Conservation (phyloP, 2,329 filamentous ascomycete species). For the Trichocomaceae sp. region DNA sequence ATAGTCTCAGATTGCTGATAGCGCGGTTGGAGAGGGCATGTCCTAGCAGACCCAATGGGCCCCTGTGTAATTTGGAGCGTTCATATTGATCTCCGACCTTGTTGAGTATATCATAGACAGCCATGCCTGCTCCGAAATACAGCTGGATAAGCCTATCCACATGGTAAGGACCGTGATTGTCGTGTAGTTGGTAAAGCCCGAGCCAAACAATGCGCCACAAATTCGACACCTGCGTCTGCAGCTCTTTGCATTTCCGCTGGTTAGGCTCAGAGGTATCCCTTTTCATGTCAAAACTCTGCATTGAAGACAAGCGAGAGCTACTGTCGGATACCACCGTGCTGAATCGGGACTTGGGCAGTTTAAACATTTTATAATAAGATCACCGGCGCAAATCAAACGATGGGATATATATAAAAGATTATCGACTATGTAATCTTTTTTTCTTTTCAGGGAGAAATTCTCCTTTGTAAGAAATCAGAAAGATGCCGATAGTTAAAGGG, state of each 20-base stretch:
- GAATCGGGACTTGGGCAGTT: slow-evolving; percentile 4
- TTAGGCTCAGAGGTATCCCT: background rate
- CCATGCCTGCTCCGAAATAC: slow-evolving; percentile 18
- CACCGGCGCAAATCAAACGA: background rate
- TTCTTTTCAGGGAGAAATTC: background rate
- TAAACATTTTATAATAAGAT: slow-evolving; percentile 5
- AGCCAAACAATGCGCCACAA: slow-evolving; percentile 19
- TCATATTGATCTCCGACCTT: background rate
- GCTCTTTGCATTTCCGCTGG: slow-evolving; percentile 11
- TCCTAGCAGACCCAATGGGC: slow-evolving; percentile 12
- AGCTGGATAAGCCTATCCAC: slow-evolving; percentile 16
- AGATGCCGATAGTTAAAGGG: too few relatives aligned
- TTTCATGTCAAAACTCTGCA: slow-evolving; percentile 3
- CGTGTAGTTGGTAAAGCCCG: slow-evolving; percentile 18
- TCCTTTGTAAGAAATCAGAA: background rate
- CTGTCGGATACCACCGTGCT: slow-evolving; percentile 7
- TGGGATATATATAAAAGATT: background rate
- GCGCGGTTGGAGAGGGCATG: slow-evolving; percentile 14
- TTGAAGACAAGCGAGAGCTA: slow-evolving; percentile 3
- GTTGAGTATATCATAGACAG: background rate
- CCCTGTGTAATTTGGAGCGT: slow-evolving; percentile 1
- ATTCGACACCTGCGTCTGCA: slow-evolving; percentile 15
- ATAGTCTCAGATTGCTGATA: slow-evolving; percentile 18
- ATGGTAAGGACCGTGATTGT: slow-evolving; percentile 15
- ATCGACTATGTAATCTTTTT: background rate